Conservation (phyloP, 208 protist species). For the Crithidia fasciculata region DNA sequence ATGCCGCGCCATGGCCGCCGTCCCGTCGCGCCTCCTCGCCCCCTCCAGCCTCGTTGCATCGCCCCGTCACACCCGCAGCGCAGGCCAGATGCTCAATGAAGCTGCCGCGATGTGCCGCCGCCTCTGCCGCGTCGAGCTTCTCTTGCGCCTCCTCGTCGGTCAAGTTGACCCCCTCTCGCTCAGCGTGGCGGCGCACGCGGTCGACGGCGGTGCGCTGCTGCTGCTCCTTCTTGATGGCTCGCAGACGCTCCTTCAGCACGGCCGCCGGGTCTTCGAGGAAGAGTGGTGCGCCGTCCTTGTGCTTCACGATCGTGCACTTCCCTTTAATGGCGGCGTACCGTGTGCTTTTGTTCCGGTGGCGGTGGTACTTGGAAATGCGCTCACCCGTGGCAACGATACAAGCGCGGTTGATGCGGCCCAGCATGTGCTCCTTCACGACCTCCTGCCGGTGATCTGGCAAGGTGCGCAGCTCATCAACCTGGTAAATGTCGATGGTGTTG, state of each 20-base stretch:
- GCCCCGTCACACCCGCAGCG: background rate
- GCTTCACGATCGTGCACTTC: constrained; percentile 59
- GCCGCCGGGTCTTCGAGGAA: constrained; percentile 63
- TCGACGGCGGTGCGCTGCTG: constrained; percentile 1
- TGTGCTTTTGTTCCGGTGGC: constrained; percentile 58
- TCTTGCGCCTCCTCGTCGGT: constrained; percentile 10
- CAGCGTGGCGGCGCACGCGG: background rate
- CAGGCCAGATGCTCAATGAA: background rate
- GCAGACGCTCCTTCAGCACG: constrained; percentile 35
- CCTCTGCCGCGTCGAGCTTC: background rate
- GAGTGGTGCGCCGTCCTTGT: constrained; percentile 53
- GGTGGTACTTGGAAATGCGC: constrained; percentile 83
- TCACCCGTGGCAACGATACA: constrained; percentile 44
- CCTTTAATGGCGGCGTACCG: constrained; percentile 72
- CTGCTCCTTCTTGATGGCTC: constrained; percentile 5
- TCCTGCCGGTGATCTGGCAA: constrained; percentile 50
- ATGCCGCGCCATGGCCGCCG: background rate
- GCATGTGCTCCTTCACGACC: constrained; percentile 58
- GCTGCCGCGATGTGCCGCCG: background rate
- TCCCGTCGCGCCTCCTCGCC: background rate
- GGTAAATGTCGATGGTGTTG: constrained; percentile 72
- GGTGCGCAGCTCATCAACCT: constrained; percentile 48
- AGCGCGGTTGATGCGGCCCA: constrained; percentile 71
- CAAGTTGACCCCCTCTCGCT: background rate
- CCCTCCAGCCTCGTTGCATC: background rate